Evolutionary conservation across 139 green algal species (phyloP).

Genomic region (Chlorella vulgaris): DNA sequence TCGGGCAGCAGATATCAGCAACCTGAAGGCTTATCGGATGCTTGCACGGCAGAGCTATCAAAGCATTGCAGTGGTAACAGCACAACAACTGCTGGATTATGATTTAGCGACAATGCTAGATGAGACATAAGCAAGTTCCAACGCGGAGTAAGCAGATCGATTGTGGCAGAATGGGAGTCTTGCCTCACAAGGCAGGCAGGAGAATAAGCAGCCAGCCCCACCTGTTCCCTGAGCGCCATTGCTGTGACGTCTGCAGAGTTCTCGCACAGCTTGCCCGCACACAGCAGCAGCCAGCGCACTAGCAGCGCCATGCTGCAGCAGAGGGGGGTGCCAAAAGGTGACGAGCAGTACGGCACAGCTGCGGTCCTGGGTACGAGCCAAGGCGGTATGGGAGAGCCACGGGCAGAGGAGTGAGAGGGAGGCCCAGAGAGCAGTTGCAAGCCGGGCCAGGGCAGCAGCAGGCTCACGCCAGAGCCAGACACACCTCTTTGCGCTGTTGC

Average conservation of each 20-base stretch:
- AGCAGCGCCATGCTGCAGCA: slow-evolving; percentile 62
- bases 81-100: too few species aligned
- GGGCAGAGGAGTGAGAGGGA: not conserved
- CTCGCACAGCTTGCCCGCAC: slow-evolving; percentile 89
- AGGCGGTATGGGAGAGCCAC: not conserved
- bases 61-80: too few species aligned
- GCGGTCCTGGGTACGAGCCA: not conserved
- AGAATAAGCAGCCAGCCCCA: slow-evolving; percentile 4
- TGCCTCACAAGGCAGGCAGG: too few species aligned
- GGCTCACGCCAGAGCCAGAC: not conserved
- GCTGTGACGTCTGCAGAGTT: slow-evolving; percentile 44
- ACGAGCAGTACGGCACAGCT: not conserved
- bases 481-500: slow-evolving; percentile 8
- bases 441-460: not conserved
- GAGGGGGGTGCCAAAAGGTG: not conserved
- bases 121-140: too few species aligned
- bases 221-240: slow-evolving; percentile 45
- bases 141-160: too few species aligned
- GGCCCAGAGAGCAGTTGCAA: not conserved
- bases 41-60: too few species aligned
- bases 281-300: slow-evolving; percentile 92
- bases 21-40: too few species aligned
- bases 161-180: too few species aligned
- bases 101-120: too few species aligned
- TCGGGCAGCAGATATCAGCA: too few species aligned